Evolutionary conservation across 495 filamentous ascomycete species (phyloP).

Genomic region (Platismatia glauca): DNA sequence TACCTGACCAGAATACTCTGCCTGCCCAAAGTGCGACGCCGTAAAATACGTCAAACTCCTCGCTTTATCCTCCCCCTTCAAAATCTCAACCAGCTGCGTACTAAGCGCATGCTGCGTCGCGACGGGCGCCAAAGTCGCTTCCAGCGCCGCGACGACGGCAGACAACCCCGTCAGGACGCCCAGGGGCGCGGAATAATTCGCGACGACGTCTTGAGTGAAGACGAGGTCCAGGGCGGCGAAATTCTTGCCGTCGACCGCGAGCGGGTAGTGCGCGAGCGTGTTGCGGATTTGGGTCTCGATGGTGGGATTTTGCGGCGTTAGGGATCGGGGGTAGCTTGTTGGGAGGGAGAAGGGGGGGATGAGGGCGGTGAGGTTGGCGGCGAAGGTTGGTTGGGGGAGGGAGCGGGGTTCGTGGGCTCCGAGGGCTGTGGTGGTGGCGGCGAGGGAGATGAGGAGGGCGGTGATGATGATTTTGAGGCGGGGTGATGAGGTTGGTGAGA

Average conservation of each 20-base stretch:
- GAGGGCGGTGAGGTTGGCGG: not conserved
- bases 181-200: slow-evolving; percentile 30
- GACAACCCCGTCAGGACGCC: slow-evolving; percentile 21
- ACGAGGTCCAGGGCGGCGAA: slow-evolving; percentile 28
- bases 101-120: slow-evolving; percentile 27
- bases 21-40: slow-evolving; percentile 27
- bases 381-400: no score
- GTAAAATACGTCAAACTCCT: slow-evolving; percentile 26
- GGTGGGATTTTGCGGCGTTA: not conserved
- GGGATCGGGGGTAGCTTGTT: not conserved
- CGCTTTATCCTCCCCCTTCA: not conserved
- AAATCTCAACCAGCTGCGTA: slow-evolving; percentile 26
- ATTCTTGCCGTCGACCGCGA: slow-evolving; percentile 32
- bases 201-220: slow-evolving; percentile 27
- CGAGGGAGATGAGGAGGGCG: no score
- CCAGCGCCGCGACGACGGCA: slow-evolving; percentile 8
- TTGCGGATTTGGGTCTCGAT: slow-evolving; percentile 25
- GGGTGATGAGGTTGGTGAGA: no score
- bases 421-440: no score
- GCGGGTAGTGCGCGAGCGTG: slow-evolving; percentile 29
- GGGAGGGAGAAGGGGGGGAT: slow-evolving; percentile 4
- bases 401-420: no score
- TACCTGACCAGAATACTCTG: no score
- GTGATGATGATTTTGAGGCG: no score
- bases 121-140: slow-evolving; percentile 21